phyloP scores from a whole-genome alignment of 2,329 filamentous ascomycete species.

The Aspergillus neotritici region DNA sequence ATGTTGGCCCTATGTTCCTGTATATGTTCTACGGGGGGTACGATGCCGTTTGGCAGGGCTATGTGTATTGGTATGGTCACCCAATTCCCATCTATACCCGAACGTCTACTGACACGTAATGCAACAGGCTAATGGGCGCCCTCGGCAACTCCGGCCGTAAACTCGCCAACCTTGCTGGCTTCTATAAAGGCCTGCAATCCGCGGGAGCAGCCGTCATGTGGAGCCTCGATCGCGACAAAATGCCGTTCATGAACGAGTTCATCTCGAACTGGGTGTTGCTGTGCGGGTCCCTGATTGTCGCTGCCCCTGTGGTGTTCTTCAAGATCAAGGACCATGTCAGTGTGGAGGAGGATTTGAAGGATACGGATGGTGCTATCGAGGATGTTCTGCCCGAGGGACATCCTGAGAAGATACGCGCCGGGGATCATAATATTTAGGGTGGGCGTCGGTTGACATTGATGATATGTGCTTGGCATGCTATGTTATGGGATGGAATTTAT shows the following conservation, averaged over 20 bases:
- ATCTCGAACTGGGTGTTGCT: conserved; percentile 69
- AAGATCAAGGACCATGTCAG: conserved; percentile 70
- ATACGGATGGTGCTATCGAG: conserved; percentile 70
- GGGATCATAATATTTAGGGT: no score
- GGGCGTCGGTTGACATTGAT: no score
- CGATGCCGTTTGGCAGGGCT: conserved; percentile 83
- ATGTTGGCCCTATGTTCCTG: conserved; percentile 73
- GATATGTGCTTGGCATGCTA: no score
- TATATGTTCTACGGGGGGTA: conserved; percentile 87
- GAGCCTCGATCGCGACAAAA: conserved; percentile 56
- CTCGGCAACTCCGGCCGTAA: conserved; percentile 87
- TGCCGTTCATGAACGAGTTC: conserved; percentile 65
- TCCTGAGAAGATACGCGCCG: conserved; percentile 5
- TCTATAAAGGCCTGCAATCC: conserved; percentile 82
- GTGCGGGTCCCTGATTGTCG: conserved; percentile 60
- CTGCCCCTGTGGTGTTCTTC: conserved; percentile 67
- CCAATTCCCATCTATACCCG: background rate
- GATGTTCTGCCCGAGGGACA: conserved; percentile 51
- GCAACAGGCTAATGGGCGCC: conserved; percentile 72
- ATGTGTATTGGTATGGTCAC: conserved; percentile 67
- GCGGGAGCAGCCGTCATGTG: conserved; percentile 61
- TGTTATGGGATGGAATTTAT: no score
- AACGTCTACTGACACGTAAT: no score
- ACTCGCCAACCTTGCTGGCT: conserved; percentile 81
- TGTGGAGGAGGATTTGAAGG: conserved; percentile 72